Conservation (phyloP, 192 early-diverging fungal species). For the Podila minutissima region DNA sequence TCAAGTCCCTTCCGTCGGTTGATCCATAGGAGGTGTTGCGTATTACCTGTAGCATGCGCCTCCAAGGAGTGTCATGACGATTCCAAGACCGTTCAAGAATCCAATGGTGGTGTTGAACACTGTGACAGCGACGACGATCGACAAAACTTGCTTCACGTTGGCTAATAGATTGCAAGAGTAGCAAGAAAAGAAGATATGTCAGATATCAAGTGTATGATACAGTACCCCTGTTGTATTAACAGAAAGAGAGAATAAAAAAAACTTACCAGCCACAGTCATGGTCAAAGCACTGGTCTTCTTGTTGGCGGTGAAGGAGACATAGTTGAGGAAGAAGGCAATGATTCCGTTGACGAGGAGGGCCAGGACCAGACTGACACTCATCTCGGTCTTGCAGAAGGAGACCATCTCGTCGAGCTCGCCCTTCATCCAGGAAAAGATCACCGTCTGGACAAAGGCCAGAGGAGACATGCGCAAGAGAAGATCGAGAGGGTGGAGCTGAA, state of each 20-base stretch:
- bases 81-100: conserved; percentile 68
- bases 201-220: background rate
- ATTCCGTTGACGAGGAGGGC: conserved; percentile 80
- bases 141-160: conserved; percentile 81
- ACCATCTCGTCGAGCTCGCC: conserved; percentile 69
- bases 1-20: background rate
- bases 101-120: conserved; percentile 69
- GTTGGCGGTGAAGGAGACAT: conserved; percentile 88
- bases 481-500: conserved; percentile 85
- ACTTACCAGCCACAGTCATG: conserved; percentile 78
- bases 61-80: conserved; percentile 65
- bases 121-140: conserved; percentile 68
- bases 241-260: background rate
- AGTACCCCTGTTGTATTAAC: background rate
- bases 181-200: background rate
- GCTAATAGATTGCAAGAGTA: conserved; percentile 25
- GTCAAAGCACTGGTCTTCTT: conserved; percentile 86
- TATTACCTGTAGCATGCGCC: conserved; percentile 68
- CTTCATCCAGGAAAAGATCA: conserved; percentile 66
- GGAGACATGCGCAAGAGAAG: conserved; percentile 84
- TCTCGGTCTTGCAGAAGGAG: conserved; percentile 52
- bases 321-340: conserved; percentile 89
- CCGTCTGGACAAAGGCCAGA: conserved; percentile 77
- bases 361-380: conserved; percentile 50
- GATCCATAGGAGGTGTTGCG: background rate